A percentile compares a stretch with the other conserved stretches of the same genome.
Conservation (phyloP, 2,329 filamentous ascomycete genomes). For the Xylaria sp. region DNA sequence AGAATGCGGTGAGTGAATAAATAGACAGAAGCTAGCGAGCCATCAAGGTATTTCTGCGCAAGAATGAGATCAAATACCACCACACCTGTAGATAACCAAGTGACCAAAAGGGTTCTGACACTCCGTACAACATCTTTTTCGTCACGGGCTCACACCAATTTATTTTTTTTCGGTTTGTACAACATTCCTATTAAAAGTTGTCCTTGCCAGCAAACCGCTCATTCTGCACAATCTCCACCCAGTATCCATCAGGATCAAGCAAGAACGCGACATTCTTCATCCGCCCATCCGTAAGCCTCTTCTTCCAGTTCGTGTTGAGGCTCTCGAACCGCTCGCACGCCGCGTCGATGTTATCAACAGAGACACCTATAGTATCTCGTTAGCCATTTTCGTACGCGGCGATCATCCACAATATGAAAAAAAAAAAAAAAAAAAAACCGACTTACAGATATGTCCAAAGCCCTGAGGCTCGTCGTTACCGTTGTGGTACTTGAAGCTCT, state of each 20-base stretch:
- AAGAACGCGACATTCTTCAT: constrained; percentile 97
- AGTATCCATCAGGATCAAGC: constrained; percentile 75
- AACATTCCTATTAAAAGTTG: constrained; percentile 56
- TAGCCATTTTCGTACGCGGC: background rate
- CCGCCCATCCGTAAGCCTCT: constrained; percentile 87
- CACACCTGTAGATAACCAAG: background rate
- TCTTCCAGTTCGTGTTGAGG: constrained; percentile 89
- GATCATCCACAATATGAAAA: background rate
- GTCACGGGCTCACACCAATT: background rate
- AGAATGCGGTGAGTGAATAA: too few relatives aligned
- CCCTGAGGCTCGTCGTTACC: constrained; percentile 93
- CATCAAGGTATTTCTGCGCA: background rate
- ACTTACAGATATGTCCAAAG: constrained; percentile 90
- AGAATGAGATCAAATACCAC: background rate
- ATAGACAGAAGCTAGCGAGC: background rate
- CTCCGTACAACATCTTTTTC: background rate
- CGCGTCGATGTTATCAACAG: constrained; percentile 87
- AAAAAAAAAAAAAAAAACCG: background rate
- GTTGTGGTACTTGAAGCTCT: constrained; percentile 86
- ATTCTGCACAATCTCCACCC: constrained; percentile 77
- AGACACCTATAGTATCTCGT: constrained; percentile 67
- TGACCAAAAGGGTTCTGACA: background rate
- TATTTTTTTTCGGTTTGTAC: background rate
- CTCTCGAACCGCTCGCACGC: constrained; percentile 89
- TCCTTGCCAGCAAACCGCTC: constrained; percentile 68